These are phyloP conservation scores for Diaporthe vexans DNA, from an alignment of 2,329 filamentous ascomycete species.

Conservation along the genomic window DNA sequence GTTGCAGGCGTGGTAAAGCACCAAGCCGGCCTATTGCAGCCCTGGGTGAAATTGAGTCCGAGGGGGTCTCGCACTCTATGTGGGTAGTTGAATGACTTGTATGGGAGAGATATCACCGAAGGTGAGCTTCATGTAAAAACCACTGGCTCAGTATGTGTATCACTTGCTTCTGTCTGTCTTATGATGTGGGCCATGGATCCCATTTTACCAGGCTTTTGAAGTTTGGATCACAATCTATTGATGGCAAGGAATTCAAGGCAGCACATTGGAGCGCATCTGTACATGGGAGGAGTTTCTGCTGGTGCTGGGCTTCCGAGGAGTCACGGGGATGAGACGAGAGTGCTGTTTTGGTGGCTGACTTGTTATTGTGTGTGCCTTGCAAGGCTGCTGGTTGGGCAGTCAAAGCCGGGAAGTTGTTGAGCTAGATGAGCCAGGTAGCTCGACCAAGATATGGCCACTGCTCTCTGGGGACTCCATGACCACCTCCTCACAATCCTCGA, in stretches of 20 bases:
- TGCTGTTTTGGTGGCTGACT: background rate
- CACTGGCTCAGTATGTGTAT: background rate
- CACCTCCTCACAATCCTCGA: conserved; percentile 92
- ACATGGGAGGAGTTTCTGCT: background rate
- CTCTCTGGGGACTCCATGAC: conserved; percentile 48
- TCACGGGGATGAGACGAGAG: background rate
- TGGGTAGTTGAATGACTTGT: background rate
- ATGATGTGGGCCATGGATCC: background rate
- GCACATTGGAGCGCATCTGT: background rate
- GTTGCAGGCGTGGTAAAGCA: background rate
- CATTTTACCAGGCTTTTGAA: background rate
- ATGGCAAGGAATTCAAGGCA: background rate
- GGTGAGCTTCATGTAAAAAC: no score
- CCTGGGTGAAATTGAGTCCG: background rate
- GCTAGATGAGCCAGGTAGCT: conserved; percentile 26
- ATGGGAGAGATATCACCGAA: background rate
- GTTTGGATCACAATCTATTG: background rate
- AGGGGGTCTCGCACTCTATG: background rate
- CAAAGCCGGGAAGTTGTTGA: conserved; percentile 3
- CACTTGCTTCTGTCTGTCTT: background rate
- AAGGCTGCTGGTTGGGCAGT: background rate
- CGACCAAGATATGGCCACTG: conserved; percentile 26
- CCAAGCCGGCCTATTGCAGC: background rate
- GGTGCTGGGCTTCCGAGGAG: background rate
- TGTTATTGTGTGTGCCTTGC: background rate